Conservation (phyloP, 2,329 filamentous ascomycete species). For the Pyrenophora teres region DNA sequence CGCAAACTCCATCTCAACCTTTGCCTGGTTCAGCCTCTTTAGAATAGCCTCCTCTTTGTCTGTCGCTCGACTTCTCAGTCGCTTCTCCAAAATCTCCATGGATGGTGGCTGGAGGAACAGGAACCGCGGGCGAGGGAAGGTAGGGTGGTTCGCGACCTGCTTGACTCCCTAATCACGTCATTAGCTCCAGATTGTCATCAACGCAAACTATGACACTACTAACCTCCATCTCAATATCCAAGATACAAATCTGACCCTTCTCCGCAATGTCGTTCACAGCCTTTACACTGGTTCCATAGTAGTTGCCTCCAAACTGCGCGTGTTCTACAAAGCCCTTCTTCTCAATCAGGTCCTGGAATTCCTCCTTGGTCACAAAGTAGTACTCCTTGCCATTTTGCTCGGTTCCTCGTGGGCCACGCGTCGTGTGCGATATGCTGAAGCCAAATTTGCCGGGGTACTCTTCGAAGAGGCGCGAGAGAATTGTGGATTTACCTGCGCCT, state of each 20-base stretch:
- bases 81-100: slow-evolving; percentile 71
- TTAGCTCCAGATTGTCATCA: background rate
- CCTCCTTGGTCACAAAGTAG: slow-evolving; percentile 64
- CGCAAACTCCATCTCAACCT: slow-evolving; percentile 51
- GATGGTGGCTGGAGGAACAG: slow-evolving; percentile 84
- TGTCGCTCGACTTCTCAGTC: slow-evolving; percentile 51
- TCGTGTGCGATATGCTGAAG: slow-evolving; percentile 71
- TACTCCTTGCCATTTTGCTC: slow-evolving; percentile 81
- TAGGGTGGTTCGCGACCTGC: slow-evolving; percentile 76
- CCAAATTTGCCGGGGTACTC: slow-evolving; percentile 69
- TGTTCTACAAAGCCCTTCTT: slow-evolving; percentile 79
- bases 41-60: slow-evolving; percentile 56
- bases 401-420: slow-evolving; percentile 73
- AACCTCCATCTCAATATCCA: slow-evolving; percentile 98
- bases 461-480: slow-evolving; percentile 73
- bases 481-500: slow-evolving; percentile 80
- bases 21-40: slow-evolving; percentile 54
- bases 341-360: slow-evolving; percentile 59
- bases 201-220: background rate
- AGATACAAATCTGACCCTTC: slow-evolving; percentile 74
- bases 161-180: slow-evolving; percentile 70
- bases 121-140: slow-evolving; percentile 72
- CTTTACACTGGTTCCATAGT: slow-evolving; percentile 82
- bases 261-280: slow-evolving; percentile 77
- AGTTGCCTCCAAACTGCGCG: slow-evolving; percentile 82